Conservation (phyloP, 768 basidiomycete species). For the Goffeauzyma gilvescens region DNA sequence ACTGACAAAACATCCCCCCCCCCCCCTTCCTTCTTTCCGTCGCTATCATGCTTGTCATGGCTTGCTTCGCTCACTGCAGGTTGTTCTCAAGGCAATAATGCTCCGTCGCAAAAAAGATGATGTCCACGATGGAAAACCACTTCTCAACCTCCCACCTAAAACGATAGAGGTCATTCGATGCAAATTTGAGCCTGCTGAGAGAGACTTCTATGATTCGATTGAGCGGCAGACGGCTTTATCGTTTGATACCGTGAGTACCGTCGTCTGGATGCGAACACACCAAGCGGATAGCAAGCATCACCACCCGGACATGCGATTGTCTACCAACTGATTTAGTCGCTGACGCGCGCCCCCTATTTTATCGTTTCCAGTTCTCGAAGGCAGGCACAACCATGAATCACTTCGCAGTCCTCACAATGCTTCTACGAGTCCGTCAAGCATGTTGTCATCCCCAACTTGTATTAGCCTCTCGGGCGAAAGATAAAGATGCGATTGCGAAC, state of each 20-base stretch:
- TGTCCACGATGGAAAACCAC: conserved; percentile 54
- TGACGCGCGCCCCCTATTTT: conserved; percentile 33
- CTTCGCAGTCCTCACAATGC: conserved; percentile 31
- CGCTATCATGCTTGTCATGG: not conserved
- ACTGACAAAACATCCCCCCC: not conserved
- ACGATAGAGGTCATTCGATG: conserved; percentile 54
- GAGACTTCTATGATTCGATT: conserved; percentile 56
- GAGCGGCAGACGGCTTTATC: conserved; percentile 39
- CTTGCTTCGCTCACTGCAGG: conserved; percentile 32
- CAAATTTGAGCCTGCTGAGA: conserved; percentile 56
- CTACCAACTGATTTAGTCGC: not conserved
- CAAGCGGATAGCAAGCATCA: not conserved
- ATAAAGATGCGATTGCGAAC: conserved; percentile 58
- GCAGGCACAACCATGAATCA: conserved; percentile 32
- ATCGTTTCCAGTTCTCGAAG: conserved; percentile 19
- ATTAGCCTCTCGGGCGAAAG: conserved; percentile 42
- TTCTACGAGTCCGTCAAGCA: conserved; percentile 72
- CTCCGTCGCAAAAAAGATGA: conserved; percentile 57
- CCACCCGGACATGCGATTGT: not conserved
- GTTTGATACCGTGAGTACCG: conserved; percentile 41
- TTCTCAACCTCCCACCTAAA: conserved; percentile 63
- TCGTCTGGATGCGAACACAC: not conserved
- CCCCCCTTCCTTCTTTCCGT: not conserved
- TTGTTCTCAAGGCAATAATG: conserved; percentile 71
- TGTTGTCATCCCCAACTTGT: conserved; percentile 79